These are phyloP conservation scores for Leishmania mexicana DNA, from an alignment of 208 protist species.

Conservation along the genomic window DNA sequence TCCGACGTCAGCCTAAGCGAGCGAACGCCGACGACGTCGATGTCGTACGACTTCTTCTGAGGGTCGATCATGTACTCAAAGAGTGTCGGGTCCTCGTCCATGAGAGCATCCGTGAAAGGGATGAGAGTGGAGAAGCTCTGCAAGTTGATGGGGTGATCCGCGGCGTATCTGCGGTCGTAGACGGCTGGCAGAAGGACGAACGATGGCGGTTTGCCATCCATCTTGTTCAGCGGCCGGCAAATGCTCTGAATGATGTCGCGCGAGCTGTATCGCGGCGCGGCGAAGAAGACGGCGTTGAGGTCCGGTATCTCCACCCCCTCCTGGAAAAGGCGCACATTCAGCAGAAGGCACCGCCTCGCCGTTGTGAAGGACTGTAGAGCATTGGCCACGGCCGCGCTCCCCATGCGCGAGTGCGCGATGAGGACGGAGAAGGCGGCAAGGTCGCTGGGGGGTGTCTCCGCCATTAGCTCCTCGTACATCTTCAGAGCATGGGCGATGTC, in stretches of 20 bases:
- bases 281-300: conserved; percentile 84
- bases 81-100: conserved; percentile 80
- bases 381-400: conserved; percentile 37
- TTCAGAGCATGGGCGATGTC: conserved; percentile 61
- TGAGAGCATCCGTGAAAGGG: conserved; percentile 81
- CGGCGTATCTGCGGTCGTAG: conserved; percentile 40
- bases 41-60: conserved; percentile 70
- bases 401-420: conserved; percentile 72
- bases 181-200: conserved; percentile 76
- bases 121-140: conserved; percentile 74
- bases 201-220: conserved; percentile 61
- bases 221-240: conserved; percentile 70
- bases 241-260: conserved; percentile 87
- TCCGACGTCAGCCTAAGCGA: conserved; percentile 62
- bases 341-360: conserved; percentile 45
- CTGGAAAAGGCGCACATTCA: conserved; percentile 85
- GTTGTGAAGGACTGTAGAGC: conserved; percentile 48
- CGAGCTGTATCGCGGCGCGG: conserved; percentile 73
- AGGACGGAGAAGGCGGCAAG: conserved; percentile 56
- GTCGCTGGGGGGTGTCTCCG: conserved; percentile 32
- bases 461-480: conserved; percentile 36
- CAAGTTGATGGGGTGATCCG: conserved; percentile 71
- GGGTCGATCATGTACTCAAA: conserved; percentile 88
- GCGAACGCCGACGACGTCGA: conserved; percentile 71
- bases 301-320: conserved; percentile 79